A percentile compares a stretch with the other conserved stretches of the same genome.
Evolutionary conservation across 169 alveolate species (phyloP).

Genomic region (Plasmodium inui): DNA sequence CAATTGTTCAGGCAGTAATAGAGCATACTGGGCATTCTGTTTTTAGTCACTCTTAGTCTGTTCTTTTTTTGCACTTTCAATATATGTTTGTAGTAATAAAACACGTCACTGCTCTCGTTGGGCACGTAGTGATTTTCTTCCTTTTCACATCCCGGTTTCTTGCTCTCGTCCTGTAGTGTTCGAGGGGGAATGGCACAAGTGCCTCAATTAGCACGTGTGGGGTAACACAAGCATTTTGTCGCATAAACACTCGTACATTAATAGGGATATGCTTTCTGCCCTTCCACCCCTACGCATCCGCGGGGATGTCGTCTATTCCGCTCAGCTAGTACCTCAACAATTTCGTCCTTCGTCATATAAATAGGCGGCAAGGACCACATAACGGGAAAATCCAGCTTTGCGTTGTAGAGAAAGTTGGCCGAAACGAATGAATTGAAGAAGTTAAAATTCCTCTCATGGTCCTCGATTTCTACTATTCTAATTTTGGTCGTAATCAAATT

Average conservation of each 20-base stretch:
- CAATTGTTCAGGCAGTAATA: conserved; percentile 73
- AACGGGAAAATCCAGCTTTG: conserved; percentile 39
- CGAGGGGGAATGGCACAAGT: not conserved
- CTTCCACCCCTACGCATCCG: not conserved
- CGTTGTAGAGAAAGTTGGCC: conserved; percentile 43
- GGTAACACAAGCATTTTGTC: not conserved
- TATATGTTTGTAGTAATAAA: conserved; percentile 58
- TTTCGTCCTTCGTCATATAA: conserved; percentile 37
- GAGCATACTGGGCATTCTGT: conserved; percentile 69
- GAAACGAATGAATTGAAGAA: conserved; percentile 52
- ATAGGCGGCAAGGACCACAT: conserved; percentile 56
- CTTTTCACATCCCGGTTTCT: conserved; percentile 11
- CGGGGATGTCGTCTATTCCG: not conserved
- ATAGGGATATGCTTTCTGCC: not conserved
- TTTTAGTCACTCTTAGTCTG: conserved; percentile 66
- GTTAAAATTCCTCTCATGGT: conserved; percentile 56
- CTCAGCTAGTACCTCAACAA: conserved; percentile 18
- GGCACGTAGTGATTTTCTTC: conserved; percentile 47
- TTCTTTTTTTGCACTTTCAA: conserved; percentile 37
- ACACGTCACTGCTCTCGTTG: conserved; percentile 66
- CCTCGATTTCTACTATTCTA: conserved; percentile 62
- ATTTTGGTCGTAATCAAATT: conserved; percentile 64
- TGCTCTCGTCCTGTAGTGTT: conserved; percentile 44
- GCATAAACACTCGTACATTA: not conserved
- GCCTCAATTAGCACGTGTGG: not conserved